Evolutionary conservation across 768 basidiomycete species (phyloP), one percentile per base, ranked within the genome.

Genomic region (Leccinum barrowsii): DNA sequence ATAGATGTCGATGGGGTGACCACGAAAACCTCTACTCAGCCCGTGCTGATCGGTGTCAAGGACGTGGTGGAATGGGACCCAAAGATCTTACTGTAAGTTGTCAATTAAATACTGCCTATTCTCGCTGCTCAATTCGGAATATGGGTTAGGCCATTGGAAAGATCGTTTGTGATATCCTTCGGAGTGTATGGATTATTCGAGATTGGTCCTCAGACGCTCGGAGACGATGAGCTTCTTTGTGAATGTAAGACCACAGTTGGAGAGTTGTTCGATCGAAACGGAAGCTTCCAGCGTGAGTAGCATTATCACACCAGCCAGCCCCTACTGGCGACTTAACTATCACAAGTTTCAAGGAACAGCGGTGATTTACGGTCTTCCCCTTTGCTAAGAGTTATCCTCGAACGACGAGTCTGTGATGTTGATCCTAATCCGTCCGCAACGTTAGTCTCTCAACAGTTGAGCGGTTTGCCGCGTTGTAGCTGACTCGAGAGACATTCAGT

Each of bases 381-480:
- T 15, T 51, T 19, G 10, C 32, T 51, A 5, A 51, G 50, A 34
- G 19, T 51, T 6, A 21, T 34, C 19, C 32, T 51, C 19, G 50
- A 51, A 15, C 50, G 50, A 26, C 50, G 30, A 12, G 12, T 51
- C 17, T 21, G 22, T 3, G 28, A 50, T 30, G n/a, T 51, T 32
- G 26, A 2, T 30, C 50, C 7, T 13, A 19, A 50, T 50, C 12
- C 19, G n/a, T 32, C 50, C 6, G 10, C 11, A 34, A 32, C 7
- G n/a, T 51, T 7, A 51, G 32, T 32, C 13, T 51, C 10, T 19
- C 40, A 52, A n/a, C 52, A 56, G 55, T 59, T 55, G 64, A 59
- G 64, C 52, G 7, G 5, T 37, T 22, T 47, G 13, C 21, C 10
- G 44, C 19, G 28, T 37, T 22, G 2, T 53, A 11, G 13, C 55